A percentile compares a stretch with the other conserved stretches of the same genome.
Conservation (phyloP, 192 early-diverging fungal species). For the Diversispora epigaea region DNA sequence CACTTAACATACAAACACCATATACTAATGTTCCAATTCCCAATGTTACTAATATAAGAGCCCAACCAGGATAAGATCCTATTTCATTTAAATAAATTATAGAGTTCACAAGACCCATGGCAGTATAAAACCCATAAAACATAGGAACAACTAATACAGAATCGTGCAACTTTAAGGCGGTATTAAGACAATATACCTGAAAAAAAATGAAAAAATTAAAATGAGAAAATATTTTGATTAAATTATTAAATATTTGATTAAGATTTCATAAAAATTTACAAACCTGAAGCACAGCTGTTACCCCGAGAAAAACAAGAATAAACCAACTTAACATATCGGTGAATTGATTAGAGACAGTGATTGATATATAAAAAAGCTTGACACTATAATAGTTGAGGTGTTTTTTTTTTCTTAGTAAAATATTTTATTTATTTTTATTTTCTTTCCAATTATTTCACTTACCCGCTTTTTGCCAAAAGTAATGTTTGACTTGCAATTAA, state of each 20-base stretch:
- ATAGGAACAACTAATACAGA: conserved; percentile 61
- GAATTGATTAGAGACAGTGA: conserved; percentile 50
- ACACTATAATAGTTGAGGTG: conserved; percentile 32
- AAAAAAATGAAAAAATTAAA: not conserved
- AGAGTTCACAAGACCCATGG: conserved; percentile 57
- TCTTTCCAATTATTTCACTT: not conserved
- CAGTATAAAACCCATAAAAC: conserved; percentile 57
- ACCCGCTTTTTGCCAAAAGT: conserved; percentile 60
- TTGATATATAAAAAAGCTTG: conserved; percentile 43
- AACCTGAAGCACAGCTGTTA: conserved; percentile 58
- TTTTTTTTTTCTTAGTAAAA: not conserved
- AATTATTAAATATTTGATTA: not conserved
- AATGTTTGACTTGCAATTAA: conserved; percentile 59
- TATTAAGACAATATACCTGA: conserved; percentile 62
- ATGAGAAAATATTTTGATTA: conserved; percentile 12
- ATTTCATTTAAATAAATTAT: conserved; percentile 60
- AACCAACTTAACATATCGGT: conserved; percentile 54
- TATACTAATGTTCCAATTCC: conserved; percentile 56
- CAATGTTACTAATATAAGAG: conserved; percentile 47
- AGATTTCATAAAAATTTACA: conserved; percentile 1
- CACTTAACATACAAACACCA: conserved; percentile 53
- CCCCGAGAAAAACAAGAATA: conserved; percentile 48
- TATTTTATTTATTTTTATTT: conserved; percentile 7
- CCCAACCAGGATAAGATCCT: conserved; percentile 50
- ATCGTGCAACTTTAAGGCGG: conserved; percentile 54